A percentile compares a stretch with the other conserved stretches of the same genome.
phyloP scores from a whole-genome alignment of 2,329 filamentous ascomycete species.

The Hypomyces rosellus region DNA sequence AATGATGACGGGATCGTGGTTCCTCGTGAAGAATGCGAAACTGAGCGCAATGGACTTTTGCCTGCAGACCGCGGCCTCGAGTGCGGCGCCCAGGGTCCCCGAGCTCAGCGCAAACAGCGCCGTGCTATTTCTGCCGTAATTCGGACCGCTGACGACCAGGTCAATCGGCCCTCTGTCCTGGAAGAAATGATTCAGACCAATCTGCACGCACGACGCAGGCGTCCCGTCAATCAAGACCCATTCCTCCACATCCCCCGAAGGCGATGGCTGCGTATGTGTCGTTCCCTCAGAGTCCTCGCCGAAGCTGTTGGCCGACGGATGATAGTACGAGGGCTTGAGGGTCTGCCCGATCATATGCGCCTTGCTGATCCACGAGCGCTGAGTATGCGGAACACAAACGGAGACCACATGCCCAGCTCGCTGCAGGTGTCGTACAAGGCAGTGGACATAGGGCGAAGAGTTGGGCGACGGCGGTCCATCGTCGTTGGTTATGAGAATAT shows the following conservation, averaged over 20 bases:
- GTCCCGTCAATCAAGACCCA: constrained; percentile 80
- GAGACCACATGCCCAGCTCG: constrained; percentile 78
- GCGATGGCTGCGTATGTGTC: constrained; percentile 51
- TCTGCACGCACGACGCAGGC: constrained; percentile 74
- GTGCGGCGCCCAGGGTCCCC: constrained; percentile 69
- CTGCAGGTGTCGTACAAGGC: constrained; percentile 64
- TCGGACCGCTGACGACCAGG: constrained; percentile 72
- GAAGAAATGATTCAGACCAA: constrained; percentile 76
- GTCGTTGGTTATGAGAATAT: constrained; percentile 67
- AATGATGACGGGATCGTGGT: constrained; percentile 79
- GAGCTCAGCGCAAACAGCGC: constrained; percentile 72
- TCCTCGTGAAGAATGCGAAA: constrained; percentile 82
- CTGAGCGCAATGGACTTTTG: constrained; percentile 72
- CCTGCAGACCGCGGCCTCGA: constrained; percentile 69
- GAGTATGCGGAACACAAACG: constrained; percentile 82
- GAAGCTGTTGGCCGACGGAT: constrained; percentile 42
- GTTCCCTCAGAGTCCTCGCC: constrained; percentile 52
- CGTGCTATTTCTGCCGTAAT: constrained; percentile 78
- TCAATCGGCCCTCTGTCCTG: constrained; percentile 64
- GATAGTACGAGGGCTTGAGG: constrained; percentile 79
- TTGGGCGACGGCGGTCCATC: constrained; percentile 73
- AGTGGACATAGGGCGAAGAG: constrained; percentile 75
- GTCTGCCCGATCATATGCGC: constrained; percentile 91
- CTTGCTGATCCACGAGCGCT: constrained; percentile 98
- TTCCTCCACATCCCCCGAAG: constrained; percentile 57